Base-by-base conservation (phyloP, 306 rosid species). In the Vigna mungo region DNA sequence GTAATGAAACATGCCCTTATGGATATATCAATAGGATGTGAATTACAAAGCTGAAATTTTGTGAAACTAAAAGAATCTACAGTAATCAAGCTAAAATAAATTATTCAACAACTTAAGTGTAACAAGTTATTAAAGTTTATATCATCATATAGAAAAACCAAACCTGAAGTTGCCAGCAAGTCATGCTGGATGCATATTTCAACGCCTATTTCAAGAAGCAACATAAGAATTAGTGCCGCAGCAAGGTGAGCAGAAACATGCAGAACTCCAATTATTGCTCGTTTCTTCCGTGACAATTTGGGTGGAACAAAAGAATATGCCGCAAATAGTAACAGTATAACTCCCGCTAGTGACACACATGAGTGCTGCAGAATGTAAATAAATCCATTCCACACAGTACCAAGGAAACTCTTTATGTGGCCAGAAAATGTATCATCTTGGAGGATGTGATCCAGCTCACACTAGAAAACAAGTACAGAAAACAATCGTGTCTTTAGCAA, bases 111-210 rank as follows among this genome's bases (percentile, higher is more conserved):
- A 53, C 76, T 61, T 55, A 16, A 25, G 64, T 37, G 62, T 53
- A 65, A 17, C 21, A 58, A 4, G 39, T 47, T 21, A 58, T 32
- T 51, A 23, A 47, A 52, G 18, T 21, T 37, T 41, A 56, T 39
- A 63, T 32, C 73, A 67, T 44, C 64, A 72, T 34, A 81, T 46
- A 63, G 67, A 20, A 44, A 68, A 65, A 72, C 11, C 23, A 71
- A 53, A 89, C 99, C 99, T 85, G 99, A 95, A 74, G 97, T 95
- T 80, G 92, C 97, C 65, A 91, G 92, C 66, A 95, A 88, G 1
- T 95, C 75, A 79, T 95, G 97, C 46, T 86, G 89, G 83, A 95
- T 75, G 68, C 99, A 95, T 17, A 83, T 92, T 91, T 95, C 97
- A 75, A 92, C 79, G 72, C 99, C 97, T 62, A 95, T 77, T 86